Evolutionary conservation across 1,139 yeast species (phyloP).

Genomic region (Taphrina flavorubra): DNA sequence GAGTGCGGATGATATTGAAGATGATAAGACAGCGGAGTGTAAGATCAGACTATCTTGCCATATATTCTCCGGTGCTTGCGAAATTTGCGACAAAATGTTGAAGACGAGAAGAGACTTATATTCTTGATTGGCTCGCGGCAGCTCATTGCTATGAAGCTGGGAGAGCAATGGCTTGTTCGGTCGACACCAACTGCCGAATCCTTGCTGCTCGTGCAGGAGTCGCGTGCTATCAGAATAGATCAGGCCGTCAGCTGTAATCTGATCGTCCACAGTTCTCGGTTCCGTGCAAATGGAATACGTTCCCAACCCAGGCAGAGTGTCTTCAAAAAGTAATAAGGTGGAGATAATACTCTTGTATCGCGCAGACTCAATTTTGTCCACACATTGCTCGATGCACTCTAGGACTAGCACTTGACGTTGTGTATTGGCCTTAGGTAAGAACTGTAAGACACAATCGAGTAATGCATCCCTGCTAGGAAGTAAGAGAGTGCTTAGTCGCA

Average conservation of each 20-base stretch:
- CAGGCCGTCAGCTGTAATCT: slow-evolving; percentile 30
- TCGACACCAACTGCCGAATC: slow-evolving; percentile 10
- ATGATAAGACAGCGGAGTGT: slow-evolving; percentile 27
- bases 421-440: neutral
- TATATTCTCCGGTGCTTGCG: slow-evolving; percentile 1
- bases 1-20: slow-evolving; percentile 15
- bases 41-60: slow-evolving; percentile 29
- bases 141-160: slow-evolving; percentile 2
- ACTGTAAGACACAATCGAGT: slow-evolving; percentile 1
- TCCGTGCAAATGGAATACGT: slow-evolving; percentile 11
- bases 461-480: slow-evolving; percentile 6
- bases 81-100: slow-evolving; percentile 10
- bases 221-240: slow-evolving; percentile 4
- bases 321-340: slow-evolving; percentile 19
- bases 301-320: slow-evolving; percentile 31
- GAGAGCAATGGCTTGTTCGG: slow-evolving; percentile 3
- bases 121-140: neutral
- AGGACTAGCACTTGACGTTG: slow-evolving; percentile 5
- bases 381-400: slow-evolving; percentile 3
- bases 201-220: neutral
- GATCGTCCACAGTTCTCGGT: slow-evolving; percentile 7
- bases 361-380: neutral
- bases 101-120: slow-evolving; percentile 18
- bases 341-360: neutral
- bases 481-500: slow-evolving; percentile 6